These are phyloP conservation scores for Deinandra increscens DNA, from an alignment of 129 eudicot genomes.

Conservation along the genomic window DNA sequence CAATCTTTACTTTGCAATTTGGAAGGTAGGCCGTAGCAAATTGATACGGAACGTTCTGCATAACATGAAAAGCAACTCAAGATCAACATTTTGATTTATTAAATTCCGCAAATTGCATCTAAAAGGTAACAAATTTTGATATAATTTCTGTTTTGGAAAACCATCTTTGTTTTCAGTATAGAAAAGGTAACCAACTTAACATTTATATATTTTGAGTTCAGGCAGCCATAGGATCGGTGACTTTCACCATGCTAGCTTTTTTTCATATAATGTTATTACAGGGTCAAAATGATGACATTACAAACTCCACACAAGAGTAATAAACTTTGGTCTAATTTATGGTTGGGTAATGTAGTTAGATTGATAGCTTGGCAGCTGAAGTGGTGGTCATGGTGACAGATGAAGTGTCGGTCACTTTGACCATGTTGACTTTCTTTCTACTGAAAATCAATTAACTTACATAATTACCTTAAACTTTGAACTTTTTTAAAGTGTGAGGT, in stretches of 20 bases:
- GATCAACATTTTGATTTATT: background rate
- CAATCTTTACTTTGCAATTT: slow-evolving; percentile 67
- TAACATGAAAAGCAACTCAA: background rate
- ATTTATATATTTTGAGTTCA: background rate
- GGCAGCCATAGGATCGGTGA: background rate
- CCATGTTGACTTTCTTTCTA: slow-evolving; percentile 7
- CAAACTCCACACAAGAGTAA: background rate
- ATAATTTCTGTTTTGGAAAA: background rate
- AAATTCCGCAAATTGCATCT: background rate
- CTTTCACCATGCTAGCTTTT: background rate
- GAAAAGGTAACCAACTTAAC: background rate
- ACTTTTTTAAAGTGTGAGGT: background rate
- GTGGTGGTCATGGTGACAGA: background rate
- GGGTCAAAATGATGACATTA: background rate
- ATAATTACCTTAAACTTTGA: background rate
- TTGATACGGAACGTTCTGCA: slow-evolving; percentile 84
- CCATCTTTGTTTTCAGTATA: background rate
- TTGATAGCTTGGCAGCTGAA: background rate
- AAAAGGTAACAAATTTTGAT: background rate
- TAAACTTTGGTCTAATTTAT: background rate
- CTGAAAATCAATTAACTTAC: background rate
- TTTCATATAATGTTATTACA: background rate
- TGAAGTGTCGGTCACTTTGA: background rate
- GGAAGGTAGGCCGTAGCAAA: slow-evolving; percentile 83
- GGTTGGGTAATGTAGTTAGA: background rate